Percentiles rank a stretch among this genome's conserved stretches.
Conservation (phyloP, 345 rosid genomes). For the Mercurialis annua region DNA sequence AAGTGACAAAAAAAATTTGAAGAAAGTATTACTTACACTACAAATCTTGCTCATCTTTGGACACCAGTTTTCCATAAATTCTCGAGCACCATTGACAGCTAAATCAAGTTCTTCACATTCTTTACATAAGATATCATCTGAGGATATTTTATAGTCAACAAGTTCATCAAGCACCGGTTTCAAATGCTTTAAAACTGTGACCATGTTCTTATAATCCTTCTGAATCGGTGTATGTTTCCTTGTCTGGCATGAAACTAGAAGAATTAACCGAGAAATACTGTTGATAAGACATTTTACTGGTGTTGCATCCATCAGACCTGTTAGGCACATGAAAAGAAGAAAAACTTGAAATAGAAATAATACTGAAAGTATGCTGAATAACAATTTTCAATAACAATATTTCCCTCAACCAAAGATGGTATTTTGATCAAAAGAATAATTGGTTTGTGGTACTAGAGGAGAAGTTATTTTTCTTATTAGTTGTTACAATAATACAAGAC, state of each 20-base stretch:
- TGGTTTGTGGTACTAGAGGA: constrained; percentile 6
- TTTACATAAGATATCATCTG: constrained; percentile 49
- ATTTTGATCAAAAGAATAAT: not conserved
- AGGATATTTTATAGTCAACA: constrained; percentile 50
- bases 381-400: not conserved
- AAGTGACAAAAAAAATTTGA: constrained; percentile 5
- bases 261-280: constrained; percentile 81
- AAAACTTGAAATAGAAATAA: not conserved
- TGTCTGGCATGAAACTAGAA: constrained; percentile 76
- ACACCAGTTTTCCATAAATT: constrained; percentile 74
- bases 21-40: constrained; percentile 46
- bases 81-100: constrained; percentile 69
- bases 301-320: constrained; percentile 66
- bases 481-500: not conserved
- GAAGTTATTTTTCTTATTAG: constrained; percentile 7
- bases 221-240: constrained; percentile 48
- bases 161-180: constrained; percentile 75
- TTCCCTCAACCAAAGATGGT: constrained; percentile 1
- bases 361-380: not conserved
- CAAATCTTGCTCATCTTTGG: constrained; percentile 71
- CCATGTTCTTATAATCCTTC: constrained; percentile 52
- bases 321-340: constrained; percentile 4
- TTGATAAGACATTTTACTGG: constrained; percentile 65
- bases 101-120: constrained; percentile 72
- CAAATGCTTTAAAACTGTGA: constrained; percentile 58